Evolutionary conservation across 768 basidiomycete species (phyloP).

Genomic region (Boletus tylopilopsis): DNA sequence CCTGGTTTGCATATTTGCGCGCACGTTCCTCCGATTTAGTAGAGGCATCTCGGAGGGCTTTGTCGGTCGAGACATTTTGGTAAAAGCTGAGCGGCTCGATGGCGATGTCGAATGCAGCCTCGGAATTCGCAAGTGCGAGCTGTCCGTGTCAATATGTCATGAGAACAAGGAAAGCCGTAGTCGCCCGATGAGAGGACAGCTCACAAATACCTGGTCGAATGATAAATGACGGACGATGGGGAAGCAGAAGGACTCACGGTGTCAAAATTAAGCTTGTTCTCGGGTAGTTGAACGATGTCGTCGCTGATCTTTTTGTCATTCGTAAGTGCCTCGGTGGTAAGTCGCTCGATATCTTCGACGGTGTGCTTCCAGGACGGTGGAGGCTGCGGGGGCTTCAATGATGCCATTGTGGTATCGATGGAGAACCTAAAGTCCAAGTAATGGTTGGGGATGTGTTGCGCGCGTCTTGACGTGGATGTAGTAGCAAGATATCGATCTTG

Average conservation of each 20-base stretch:
- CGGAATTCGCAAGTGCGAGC: slow-evolving; percentile 58
- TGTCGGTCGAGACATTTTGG: slow-evolving; percentile 73
- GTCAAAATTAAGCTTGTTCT: slow-evolving; percentile 60
- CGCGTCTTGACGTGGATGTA: slow-evolving; percentile 1
- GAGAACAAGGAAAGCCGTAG: background rate
- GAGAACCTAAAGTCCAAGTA: slow-evolving; percentile 5
- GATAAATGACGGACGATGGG: background rate
- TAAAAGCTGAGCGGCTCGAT: slow-evolving; percentile 71
- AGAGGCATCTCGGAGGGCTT: slow-evolving; percentile 79
- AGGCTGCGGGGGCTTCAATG: slow-evolving; percentile 61
- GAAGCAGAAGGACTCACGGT: slow-evolving; percentile 43
- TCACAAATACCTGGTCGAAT: slow-evolving; percentile 66
- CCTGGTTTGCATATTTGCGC: slow-evolving; percentile 70
- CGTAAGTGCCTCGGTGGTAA: slow-evolving; percentile 60
- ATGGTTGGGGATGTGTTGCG: background rate
- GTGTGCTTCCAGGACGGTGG: slow-evolving; percentile 69
- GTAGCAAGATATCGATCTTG: slow-evolving; percentile 6
- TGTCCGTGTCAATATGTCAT: slow-evolving; percentile 32
- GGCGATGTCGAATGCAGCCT: slow-evolving; percentile 47
- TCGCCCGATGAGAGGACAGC: slow-evolving; percentile 36
- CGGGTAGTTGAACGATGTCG: slow-evolving; percentile 54
- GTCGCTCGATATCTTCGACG: slow-evolving; percentile 52
- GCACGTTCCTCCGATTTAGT: slow-evolving; percentile 68
- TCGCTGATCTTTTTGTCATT: slow-evolving; percentile 56
- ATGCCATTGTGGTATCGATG: slow-evolving; percentile 33